Base-by-base conservation (phyloP, 257 asterid genomes). In the Euphrasia confusa region DNA sequence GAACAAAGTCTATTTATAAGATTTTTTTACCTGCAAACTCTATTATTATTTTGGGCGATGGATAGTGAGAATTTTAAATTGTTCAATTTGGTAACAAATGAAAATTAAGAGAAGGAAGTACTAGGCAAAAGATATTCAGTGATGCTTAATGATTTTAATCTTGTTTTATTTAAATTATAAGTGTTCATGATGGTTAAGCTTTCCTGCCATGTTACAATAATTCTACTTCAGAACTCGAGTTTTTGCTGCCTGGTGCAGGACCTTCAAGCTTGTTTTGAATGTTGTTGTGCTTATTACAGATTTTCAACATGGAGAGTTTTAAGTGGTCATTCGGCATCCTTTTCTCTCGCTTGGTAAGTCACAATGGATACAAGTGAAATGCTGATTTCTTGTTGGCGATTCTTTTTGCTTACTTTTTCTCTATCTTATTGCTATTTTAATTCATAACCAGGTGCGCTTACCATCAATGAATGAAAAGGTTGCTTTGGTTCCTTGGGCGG, bases 401-500 rank as follows among this genome's bases (percentile, higher is more conserved):
- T 66, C 27, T 40, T 28, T 64, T 30, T 39, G 3, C 26, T 17
- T 33, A 44, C 30, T 2, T 13, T 53, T 40, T 40, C 26, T 52
- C 2, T 21, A 33, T 10, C 13, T 0, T 17, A 8, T 10, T 48
- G 63, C 44, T 73, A 49, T 54, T 32, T 32, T 63, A 28, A 44
- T 58, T 47, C 33, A 28, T 33, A 54, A 26, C 56, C 79, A 91
- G 96, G 96, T 91, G 40, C 90, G 96, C 26, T 63, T 91, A 65
- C 98, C 98, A 59, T 84, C 96, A 35, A 78, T 88, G 92, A 77
- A 86, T 75, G 96, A 86, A 72, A 86, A 72, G 73, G 96, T 91
- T 65, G 94, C 95, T 5, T 80, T 91, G 83, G 98, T 91, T 80
- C 96, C 98, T 65, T 91, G 98, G 96, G 98, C 98, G 32, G 98